Conservation (phyloP, 305 asterid genomes). For the Euphrasia arctica region DNA sequence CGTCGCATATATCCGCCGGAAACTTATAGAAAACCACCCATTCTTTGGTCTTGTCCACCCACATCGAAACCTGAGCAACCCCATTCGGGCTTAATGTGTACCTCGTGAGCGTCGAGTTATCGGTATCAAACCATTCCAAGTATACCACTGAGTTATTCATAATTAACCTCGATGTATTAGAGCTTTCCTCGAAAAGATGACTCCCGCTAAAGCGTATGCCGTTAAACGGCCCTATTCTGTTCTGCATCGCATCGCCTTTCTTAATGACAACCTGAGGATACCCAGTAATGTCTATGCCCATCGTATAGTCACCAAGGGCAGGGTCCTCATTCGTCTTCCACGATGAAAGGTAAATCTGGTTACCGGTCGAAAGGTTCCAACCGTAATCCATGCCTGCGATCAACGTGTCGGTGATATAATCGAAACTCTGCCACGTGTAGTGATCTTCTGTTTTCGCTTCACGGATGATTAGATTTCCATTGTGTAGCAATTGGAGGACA, state of each 20-base stretch:
- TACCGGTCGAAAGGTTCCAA: not conserved
- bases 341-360: not conserved
- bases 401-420: not conserved
- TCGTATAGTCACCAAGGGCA: not conserved
- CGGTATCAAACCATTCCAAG: not conserved
- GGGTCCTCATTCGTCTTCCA: not conserved
- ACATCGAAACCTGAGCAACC: slow-evolving; percentile 22
- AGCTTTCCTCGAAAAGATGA: not conserved
- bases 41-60: slow-evolving; percentile 22
- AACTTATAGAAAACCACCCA: slow-evolving; percentile 26
- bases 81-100: slow-evolving; percentile 28
- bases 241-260: not conserved
- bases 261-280: slow-evolving; percentile 10
- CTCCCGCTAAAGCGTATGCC: slow-evolving; percentile 9
- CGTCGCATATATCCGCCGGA: slow-evolving; percentile 31
- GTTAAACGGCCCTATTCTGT: slow-evolving; percentile 13
- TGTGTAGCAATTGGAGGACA: not conserved
- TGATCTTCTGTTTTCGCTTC: not conserved
- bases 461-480: not conserved
- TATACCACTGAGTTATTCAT: not conserved
- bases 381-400: not conserved
- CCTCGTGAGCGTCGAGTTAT: slow-evolving; percentile 13
- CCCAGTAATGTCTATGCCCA: not conserved
- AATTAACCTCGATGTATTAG: not conserved
- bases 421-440: slow-evolving; percentile 1